Conservation (phyloP, 345 rosid genomes). For the Eucalyptus caleyi region DNA sequence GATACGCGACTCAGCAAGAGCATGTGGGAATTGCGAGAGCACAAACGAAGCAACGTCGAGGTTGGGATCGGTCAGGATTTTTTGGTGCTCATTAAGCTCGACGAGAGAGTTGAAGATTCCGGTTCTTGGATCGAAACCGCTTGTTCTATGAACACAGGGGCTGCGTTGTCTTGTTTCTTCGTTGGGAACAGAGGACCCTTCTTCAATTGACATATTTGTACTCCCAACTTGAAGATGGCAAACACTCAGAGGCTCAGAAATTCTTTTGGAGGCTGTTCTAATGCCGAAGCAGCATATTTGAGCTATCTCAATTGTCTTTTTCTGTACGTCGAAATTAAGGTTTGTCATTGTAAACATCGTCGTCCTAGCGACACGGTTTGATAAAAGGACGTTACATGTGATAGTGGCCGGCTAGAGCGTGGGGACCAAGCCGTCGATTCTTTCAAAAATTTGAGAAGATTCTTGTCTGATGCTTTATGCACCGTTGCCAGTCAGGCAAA, state of each 20-base stretch:
- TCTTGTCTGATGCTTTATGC: background rate
- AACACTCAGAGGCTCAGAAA: background rate
- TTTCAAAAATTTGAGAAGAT: background rate
- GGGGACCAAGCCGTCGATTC: background rate
- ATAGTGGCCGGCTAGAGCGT: background rate
- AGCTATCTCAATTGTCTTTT: background rate
- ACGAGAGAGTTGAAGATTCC: conserved; percentile 27
- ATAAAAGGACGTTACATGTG: background rate
- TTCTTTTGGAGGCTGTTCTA: background rate
- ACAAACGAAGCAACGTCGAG: conserved; percentile 22
- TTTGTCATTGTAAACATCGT: background rate
- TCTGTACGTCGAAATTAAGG: background rate
- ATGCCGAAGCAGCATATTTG: background rate
- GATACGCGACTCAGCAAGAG: conserved; percentile 11
- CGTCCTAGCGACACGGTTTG: background rate
- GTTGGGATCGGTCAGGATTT: conserved; percentile 14
- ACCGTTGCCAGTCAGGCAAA: background rate
- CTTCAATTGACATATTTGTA: conserved; percentile 5
- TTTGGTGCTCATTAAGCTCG: conserved; percentile 10
- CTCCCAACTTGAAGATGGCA: background rate
- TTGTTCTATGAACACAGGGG: background rate
- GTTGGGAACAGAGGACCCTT: background rate
- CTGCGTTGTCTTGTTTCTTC: background rate
- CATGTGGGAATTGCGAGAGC: conserved; percentile 32
- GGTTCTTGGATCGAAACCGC: conserved; percentile 23